These are phyloP conservation scores for Penicillium bovifimosum DNA, from an alignment of 495 filamentous ascomycete genomes.

Conservation along the genomic window DNA sequence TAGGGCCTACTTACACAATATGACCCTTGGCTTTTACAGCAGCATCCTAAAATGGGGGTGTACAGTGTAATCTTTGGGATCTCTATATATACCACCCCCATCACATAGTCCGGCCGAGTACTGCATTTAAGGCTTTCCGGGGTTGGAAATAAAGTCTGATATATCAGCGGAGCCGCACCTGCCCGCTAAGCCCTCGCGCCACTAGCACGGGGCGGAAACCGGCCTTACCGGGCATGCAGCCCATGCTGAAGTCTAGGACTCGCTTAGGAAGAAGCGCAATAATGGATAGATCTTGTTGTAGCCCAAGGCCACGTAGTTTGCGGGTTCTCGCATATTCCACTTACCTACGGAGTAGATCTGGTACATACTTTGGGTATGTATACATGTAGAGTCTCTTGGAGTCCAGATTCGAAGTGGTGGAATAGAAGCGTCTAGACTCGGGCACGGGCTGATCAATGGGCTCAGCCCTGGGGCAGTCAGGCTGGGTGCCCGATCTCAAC, in stretches of 20 bases:
- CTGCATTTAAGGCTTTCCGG: neutral
- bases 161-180: constrained; percentile 11
- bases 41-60: neutral
- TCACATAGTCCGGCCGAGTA: neutral
- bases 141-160: neutral
- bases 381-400: constrained; percentile 1
- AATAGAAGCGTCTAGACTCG: constrained; percentile 3
- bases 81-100: neutral
- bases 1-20: constrained; percentile 1
- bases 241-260: neutral
- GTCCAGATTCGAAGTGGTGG: neutral
- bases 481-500: neutral
- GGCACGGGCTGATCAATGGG: neutral
- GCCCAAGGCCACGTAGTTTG: constrained; percentile 1
- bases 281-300: neutral
- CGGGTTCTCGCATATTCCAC: neutral
- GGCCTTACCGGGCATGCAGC: constrained; percentile 20
- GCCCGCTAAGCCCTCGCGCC: constrained; percentile 10
- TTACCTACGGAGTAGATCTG: neutral
- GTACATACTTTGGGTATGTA: constrained; percentile 5
- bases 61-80: neutral
- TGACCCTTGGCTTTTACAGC: neutral
- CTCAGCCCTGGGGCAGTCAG: neutral
- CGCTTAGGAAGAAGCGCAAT: neutral
- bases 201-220: constrained; percentile 12